Conservation (phyloP, 176 grass and related monocot genomes). For the Aegilops sharonensis region DNA sequence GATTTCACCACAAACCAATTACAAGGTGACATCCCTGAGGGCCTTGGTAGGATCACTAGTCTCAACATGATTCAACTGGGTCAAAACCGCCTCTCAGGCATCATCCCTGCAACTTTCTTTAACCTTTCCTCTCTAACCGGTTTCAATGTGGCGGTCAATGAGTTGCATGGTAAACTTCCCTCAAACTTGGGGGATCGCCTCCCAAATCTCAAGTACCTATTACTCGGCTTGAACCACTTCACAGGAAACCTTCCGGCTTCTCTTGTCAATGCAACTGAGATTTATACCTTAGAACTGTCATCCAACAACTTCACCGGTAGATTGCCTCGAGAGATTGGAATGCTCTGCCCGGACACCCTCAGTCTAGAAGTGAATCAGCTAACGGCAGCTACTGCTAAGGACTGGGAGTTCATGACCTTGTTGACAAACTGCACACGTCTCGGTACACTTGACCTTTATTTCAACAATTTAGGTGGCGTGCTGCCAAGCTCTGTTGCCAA, state of each 20-base stretch:
- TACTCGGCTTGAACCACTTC: constrained; percentile 28
- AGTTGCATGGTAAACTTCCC: constrained; percentile 37
- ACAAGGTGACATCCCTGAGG: constrained; percentile 18
- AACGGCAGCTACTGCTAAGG: neutral
- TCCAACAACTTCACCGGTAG: constrained; percentile 39
- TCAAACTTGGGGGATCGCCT: constrained; percentile 25
- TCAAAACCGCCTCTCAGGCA: constrained; percentile 28
- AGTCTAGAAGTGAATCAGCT: neutral
- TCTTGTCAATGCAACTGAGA: constrained; percentile 35
- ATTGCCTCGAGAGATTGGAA: constrained; percentile 38
- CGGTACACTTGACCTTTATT: neutral
- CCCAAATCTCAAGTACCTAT: constrained; percentile 24
- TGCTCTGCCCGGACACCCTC: constrained; percentile 34
- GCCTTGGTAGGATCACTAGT: neutral
- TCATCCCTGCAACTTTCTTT: constrained; percentile 31
- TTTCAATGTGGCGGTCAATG: constrained; percentile 21
- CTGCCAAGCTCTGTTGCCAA: constrained; percentile 35
- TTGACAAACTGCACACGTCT: constrained; percentile 54
- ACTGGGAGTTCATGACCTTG: constrained; percentile 22
- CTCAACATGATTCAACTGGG: neutral
- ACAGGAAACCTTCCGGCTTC: constrained; percentile 38
- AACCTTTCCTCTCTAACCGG: constrained; percentile 35
- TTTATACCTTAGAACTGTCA: constrained; percentile 26
- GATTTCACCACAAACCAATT: neutral
- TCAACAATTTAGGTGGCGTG: constrained; percentile 26